These are phyloP conservation scores for Lecanoromycetidae sp. DNA, from an alignment of 2,329 filamentous ascomycete genomes.

Conservation along the genomic window DNA sequence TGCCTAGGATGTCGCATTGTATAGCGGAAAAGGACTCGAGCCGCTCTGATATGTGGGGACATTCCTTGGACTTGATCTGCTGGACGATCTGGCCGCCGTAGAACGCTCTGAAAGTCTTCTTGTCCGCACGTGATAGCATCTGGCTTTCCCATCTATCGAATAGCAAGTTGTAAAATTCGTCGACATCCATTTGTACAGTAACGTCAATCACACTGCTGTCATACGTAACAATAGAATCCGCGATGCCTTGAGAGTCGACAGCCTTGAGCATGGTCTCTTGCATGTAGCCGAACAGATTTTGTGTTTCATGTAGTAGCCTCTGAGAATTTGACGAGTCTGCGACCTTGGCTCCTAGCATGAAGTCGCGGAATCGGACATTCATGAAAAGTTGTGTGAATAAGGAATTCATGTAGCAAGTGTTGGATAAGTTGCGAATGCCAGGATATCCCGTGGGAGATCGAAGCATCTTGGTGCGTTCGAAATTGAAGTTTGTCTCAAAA, in stretches of 20 bases:
- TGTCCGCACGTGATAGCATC: conserved; percentile 54
- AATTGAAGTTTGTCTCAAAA: conserved; percentile 48
- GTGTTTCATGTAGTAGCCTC: conserved; percentile 61
- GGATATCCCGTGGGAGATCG: conserved; percentile 68
- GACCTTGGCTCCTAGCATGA: conserved; percentile 59
- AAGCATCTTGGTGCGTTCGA: conserved; percentile 57
- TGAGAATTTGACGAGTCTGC: conserved; percentile 46
- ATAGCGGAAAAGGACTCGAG: conserved; percentile 88
- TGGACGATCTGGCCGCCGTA: conserved; percentile 88
- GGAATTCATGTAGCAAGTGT: conserved; percentile 96
- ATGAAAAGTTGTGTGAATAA: conserved; percentile 91
- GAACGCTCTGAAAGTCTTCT: conserved; percentile 63
- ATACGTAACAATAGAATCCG: conserved; percentile 66
- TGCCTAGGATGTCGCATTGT: conserved; percentile 92
- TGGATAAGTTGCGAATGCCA: conserved; percentile 84
- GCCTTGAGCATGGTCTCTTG: conserved; percentile 67
- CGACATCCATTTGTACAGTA: conserved; percentile 89
- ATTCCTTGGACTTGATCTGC: conserved; percentile 91
- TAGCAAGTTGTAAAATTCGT: conserved; percentile 90
- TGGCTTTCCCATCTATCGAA: conserved; percentile 87
- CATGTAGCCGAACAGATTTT: conserved; percentile 71
- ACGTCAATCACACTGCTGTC: conserved; percentile 76
- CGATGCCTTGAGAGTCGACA: conserved; percentile 61
- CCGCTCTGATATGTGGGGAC: conserved; percentile 80
- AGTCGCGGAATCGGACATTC: conserved; percentile 76